Conservation (phyloP, 2,329 filamentous ascomycete species). For the Calonectria fujianensis region DNA sequence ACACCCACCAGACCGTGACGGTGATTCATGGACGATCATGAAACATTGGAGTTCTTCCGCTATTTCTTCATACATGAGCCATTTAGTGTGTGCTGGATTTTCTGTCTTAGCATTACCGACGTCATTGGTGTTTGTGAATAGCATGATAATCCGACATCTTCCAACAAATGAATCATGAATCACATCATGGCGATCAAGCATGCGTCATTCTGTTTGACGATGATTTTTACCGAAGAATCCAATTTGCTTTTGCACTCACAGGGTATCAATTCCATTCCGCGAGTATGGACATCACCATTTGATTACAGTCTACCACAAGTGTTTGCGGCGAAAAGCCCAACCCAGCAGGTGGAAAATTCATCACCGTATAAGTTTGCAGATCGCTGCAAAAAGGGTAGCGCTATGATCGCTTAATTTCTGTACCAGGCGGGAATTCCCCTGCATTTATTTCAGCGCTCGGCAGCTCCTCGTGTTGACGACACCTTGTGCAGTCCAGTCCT, state of each 20-base stretch:
- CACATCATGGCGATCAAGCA: neutral
- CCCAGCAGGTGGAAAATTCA: neutral
- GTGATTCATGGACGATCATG: neutral
- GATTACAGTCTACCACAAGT: neutral
- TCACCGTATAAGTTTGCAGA: neutral
- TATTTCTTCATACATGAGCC: neutral
- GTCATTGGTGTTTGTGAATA: neutral
- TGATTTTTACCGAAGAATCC: neutral
- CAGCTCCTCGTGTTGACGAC: neutral
- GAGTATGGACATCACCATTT: fast-evolving
- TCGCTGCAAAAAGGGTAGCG: neutral
- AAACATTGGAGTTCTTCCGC: neutral
- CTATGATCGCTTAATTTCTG: neutral
- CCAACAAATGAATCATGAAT: neutral
- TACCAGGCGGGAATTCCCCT: neutral
- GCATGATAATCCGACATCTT: neutral
- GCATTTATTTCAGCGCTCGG: neutral
- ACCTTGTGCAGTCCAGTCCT: neutral
- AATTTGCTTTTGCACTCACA: too few species aligned
- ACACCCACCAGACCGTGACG: neutral
- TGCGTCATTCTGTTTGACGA: neutral
- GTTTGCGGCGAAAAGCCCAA: neutral
- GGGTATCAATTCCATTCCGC: neutral
- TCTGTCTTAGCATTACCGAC: neutral
- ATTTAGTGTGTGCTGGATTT: neutral